Evolutionary conservation across 306 rosid genomes (phyloP), one percentile per base, ranked within the genome.

Genomic region (Corylus avellana): DNA sequence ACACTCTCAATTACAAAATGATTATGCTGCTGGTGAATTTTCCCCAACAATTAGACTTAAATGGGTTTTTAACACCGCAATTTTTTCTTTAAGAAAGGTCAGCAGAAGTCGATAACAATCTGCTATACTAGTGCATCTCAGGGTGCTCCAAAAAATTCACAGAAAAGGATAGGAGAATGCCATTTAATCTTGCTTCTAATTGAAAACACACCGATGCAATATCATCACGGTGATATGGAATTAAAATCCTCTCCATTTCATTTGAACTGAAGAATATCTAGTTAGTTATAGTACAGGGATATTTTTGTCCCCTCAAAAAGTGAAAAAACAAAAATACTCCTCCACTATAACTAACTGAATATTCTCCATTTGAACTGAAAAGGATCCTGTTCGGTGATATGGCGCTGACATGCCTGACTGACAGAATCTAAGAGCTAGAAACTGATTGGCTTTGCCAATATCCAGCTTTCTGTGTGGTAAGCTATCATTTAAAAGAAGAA

Each of bases 401-500:
- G 75, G 69, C 29, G 22, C 20, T 78, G 78, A 79, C 56, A 54
- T 62, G 59, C 57, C 56, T 63, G 74, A 66, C 82, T 53, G 82
- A 79, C 74, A 72, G 77, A 85, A 82, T 75, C 22, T 75, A 61
- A 32, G 62, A 54, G 86, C 66, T 42, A 59, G 11, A 85, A 80
- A 81, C 35, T 11, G 17, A 53, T 74, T 44, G 81, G 80, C 50
- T 56, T 71, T 61, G 74, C 57, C 62, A 73, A 73, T 39, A 51
- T 59, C 70, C 67, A 74, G 50, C 54, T 39, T 63, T 17, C n/a
- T 48, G 47, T 42, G 4, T 76, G 73, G 81, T 42, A 18, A 63
- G 87, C 75, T 57, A 87, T 80, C 70, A 68, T 76, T 6, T 56
- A 77, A 79, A 46, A 13, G 72, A 70, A 70, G 84, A 76, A 74